Evolutionary conservation across 129 eudicot species (phyloP), one percentile per base, ranked within the genome.

Genomic region (Helianthus tuberosus): DNA sequence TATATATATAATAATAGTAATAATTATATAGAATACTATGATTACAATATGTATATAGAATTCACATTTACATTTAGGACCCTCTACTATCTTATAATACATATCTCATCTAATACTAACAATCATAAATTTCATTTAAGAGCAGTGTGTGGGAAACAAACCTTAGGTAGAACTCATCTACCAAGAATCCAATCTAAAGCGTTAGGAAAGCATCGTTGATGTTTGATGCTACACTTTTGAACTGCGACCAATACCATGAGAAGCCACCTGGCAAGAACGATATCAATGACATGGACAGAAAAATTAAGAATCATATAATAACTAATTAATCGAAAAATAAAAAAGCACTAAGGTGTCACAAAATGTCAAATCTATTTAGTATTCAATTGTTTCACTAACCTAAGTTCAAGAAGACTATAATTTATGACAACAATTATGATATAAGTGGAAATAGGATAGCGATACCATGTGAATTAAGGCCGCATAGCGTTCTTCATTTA

Each of bases 171-270:
- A 58, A 32, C 23, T 67, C 77, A 75, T 67, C 66, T 27, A 73
- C 58, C 20, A 68, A 6, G 60, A 51, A 38, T 61, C 64, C 66
- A 68, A 78, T 43, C 89, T 94, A 94, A 39, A 86, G 87, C 87
- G 88, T 75, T 86, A 91, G 83, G 75, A 90, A 85, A 32, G 90
- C 77, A 76, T 91, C 96, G 84, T 80, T 5, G 96, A 81, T 80
- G 96, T 94, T 76, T 86, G 97, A 49, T 93, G 96, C 70, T 90
- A 85, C 79, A 88, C 99, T 80, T 86, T 94, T 12, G 99, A 88
- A 82, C 92, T 85, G 36, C 96, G 89, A 78, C 89, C 99, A 15
- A 94, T 87, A 32, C 97, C 99, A 80, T 94, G 99, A 62, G 99
- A 88, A 47, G 99, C 97, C 80, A 94, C 99, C 99, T 93, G 64